Base-by-base conservation (phyloP, 108 stramenopile species). In the Nitzschia inconspicua region DNA sequence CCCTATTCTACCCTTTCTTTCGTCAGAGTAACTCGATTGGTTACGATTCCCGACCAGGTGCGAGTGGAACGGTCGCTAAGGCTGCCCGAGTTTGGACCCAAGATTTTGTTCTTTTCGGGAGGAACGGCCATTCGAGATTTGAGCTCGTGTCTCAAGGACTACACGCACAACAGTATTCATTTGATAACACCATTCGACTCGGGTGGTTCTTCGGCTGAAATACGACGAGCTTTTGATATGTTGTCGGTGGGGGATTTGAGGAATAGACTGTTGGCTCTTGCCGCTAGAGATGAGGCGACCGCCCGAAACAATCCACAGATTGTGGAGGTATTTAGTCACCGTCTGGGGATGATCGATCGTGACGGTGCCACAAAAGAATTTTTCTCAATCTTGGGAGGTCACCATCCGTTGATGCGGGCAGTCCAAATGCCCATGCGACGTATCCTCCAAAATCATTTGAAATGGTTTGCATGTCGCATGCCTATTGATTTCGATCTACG, bases 131-230 rank as follows among this genome's bases (percentile, higher is more conserved):
- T 64, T 48, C 43, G 35, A 51, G 62, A 63, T 30, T 23, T 69
- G 13, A 69, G 68, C 61, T 25, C 35, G 1, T 47, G 47, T 3
- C 44, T 69, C 9, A 69, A 50, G 43, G 25, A 61, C 9, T 69
- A 69, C 60, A 69, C 68, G 13, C 66, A 69, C 27, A 60, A 69
- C 36, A 49, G 46, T n/a, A 61, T 69, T 18, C 68, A 69, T 37
- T 52, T 69, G 16, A 69, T 69, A 19, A 69, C 68, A 26, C 68
- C 68, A n/a, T 69, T 69, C 47, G 68, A 69, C 55, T 69, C 68
- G 30, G 68, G 68, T 13, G 68, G 68, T 10, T 47, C 44, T 18
- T 61, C 68, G 1, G 68, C 68, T 5, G 68, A 69, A 61, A 60
- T 69, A 34, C 59, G 68, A 20, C 42, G 60, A 44, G 60, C 49